Evolutionary conservation across 495 filamentous ascomycete genomes (phyloP).

Genomic region (Lasiosphaeris hirsuta): DNA sequence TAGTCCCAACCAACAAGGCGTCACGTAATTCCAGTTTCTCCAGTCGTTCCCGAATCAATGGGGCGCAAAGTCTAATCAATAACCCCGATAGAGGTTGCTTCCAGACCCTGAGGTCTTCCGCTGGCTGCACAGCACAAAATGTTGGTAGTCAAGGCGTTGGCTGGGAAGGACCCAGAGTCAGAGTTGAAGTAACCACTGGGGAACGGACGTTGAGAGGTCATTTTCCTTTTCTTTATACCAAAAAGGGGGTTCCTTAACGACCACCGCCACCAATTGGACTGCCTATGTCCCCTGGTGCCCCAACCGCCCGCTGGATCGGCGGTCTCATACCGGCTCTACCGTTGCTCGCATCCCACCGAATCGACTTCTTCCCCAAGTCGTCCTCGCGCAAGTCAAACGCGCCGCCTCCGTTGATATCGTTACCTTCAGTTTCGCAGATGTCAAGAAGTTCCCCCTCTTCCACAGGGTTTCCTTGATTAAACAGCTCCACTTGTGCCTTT

Average conservation of each 20-base stretch:
- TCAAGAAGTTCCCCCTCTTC: conserved; percentile 73
- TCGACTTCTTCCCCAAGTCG: conserved; percentile 40
- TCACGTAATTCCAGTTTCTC: no score
- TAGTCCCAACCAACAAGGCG: no score
- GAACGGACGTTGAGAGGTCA: no score
- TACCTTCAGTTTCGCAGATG: conserved; percentile 89
- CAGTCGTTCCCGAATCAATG: no score
- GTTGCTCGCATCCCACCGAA: conserved; percentile 59
- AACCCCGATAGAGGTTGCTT: no score
- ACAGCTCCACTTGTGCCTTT: conserved; percentile 60
- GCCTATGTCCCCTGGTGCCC: conserved; percentile 54
- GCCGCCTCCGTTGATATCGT: conserved; percentile 81
- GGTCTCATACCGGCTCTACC: conserved; percentile 23
- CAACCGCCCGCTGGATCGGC: conserved; percentile 36
- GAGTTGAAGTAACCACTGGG: no score
- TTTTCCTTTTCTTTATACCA: no score
- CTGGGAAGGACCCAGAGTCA: no score
- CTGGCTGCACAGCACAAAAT: no score
- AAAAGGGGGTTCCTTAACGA: not conserved
- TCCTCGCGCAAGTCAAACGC: conserved; percentile 64
- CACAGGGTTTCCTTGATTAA: conserved; percentile 59
- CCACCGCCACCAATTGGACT: conserved; percentile 26
- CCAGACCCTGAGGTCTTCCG: no score
- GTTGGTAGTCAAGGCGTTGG: no score
- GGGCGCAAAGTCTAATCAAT: no score